Evolutionary conservation across 116 monocot genomes (phyloP), one percentile per base, ranked within the genome.

Genomic region (Phalaenopsis hybrid): DNA sequence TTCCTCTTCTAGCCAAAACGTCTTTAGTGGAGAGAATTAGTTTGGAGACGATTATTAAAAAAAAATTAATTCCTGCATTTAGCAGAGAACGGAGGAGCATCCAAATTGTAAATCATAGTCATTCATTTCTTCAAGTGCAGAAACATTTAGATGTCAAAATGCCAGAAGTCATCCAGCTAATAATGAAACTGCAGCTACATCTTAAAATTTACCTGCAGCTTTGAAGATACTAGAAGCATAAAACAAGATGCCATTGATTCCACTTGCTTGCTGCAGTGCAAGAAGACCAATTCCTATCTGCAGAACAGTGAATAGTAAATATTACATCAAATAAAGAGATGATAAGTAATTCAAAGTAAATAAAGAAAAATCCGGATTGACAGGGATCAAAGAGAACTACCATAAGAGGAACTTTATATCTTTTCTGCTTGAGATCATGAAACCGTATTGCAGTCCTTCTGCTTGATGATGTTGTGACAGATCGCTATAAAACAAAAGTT

Each of bases 231-330:
- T 31, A 31, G 31, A 31, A 31, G 31, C 31, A 31, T 31, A 31
- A 87, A 96, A 96, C n/a, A 96, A 55, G 81, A 96, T 87, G 34
- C 88, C 94, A 86, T 96, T 96, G 63, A 96, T 94, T 83, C 96
- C 94, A 85, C 90, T 92, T 51, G 90, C 83, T 81, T 96, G 94
- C 83, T 96, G 96, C 72, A 94, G 78, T 50, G 89, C 90, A 74
- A 94, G 92, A 48, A 96, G 86, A 59, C 91, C 89, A 85, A 91
- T 94, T 81, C 94, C 94, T 74, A 96, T 85, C 96, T 96, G 85
- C 76, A 86, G 16, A 84, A 51, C 61, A 72, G 52, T 21, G 10
- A 9, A 81, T 7, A 74, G 48, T 61, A 68, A 78, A 25, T 44
- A 7, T 44, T 45, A 17, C 10, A 18, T 75, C 5, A 45, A 75